These are phyloP conservation scores for Phytophthora parvispora DNA, from an alignment of 352 stramenopile species.

Conservation along the genomic window DNA sequence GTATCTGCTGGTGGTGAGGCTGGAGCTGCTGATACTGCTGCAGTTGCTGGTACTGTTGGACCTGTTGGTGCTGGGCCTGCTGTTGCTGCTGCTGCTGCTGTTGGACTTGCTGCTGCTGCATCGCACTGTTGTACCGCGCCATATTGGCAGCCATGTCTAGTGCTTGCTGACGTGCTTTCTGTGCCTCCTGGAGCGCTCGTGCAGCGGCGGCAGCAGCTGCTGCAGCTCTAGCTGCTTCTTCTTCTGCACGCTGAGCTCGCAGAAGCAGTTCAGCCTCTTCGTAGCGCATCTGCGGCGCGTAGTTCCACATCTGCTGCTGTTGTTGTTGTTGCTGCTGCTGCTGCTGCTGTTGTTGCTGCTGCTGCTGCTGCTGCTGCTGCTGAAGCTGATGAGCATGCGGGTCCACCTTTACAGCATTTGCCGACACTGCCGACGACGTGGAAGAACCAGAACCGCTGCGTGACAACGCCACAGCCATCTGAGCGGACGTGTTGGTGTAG, in stretches of 20 bases:
- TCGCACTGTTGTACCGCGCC: slow-evolving; percentile 75
- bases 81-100: slow-evolving; percentile 72
- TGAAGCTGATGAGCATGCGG: slow-evolving; percentile 35
- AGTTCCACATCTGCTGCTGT: slow-evolving; percentile 81
- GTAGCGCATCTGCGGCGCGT: slow-evolving; percentile 74
- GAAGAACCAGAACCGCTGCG: slow-evolving; percentile 42
- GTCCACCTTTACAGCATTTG: slow-evolving; percentile 34
- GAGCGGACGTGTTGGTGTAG: slow-evolving; percentile 34
- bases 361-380: slow-evolving; percentile 41
- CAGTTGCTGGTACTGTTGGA: slow-evolving; percentile 61
- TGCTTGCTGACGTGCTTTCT: slow-evolving; percentile 82
- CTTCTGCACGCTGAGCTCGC: slow-evolving; percentile 76
- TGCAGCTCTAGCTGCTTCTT: slow-evolving; percentile 81
- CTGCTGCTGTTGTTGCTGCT: slow-evolving; percentile 32
- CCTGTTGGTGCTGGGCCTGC: slow-evolving; percentile 57
- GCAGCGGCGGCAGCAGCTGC: slow-evolving; percentile 76
- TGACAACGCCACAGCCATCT: slow-evolving; percentile 40
- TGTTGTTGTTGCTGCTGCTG: slow-evolving; percentile 31
- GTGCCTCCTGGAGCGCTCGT: slow-evolving; percentile 77
- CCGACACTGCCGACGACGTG: slow-evolving; percentile 35
- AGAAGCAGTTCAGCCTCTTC: slow-evolving; percentile 84
- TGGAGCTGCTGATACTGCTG: slow-evolving; percentile 66
- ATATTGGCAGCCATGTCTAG: slow-evolving; percentile 86
- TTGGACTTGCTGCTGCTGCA: slow-evolving; percentile 75
- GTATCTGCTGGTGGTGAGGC: slow-evolving; percentile 58